Conservation (phyloP, 805 yeast species). For the Candida vartiovaarae region DNA sequence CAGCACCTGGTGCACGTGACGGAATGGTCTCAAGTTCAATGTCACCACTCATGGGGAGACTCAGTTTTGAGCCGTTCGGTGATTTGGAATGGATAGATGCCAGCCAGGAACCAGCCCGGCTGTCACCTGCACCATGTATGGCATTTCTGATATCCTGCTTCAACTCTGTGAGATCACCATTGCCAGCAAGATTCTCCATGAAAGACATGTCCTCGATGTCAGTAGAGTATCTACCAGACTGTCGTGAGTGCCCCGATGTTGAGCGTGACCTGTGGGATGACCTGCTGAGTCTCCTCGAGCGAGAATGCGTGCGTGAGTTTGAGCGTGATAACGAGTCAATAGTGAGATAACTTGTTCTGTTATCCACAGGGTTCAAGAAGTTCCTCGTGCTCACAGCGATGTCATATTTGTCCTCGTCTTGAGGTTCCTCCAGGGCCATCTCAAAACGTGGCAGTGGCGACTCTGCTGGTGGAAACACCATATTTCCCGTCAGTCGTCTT, state of each 20-base stretch:
- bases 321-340: not conserved
- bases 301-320: not conserved
- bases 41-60: slow-evolving; percentile 2
- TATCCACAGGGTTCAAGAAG: not conserved
- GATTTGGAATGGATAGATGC: slow-evolving; percentile 3
- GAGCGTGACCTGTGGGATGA: not conserved
- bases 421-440: too few relatives aligned
- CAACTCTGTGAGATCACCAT: slow-evolving; percentile 8
- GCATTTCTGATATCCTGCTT: slow-evolving; percentile 19
- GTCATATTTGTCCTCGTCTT: too few relatives aligned
- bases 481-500: not conserved
- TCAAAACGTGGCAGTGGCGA: too few relatives aligned
- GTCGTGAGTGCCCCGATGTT: not conserved
- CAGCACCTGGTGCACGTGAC: too few relatives aligned
- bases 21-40: not conserved
- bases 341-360: not conserved
- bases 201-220: slow-evolving; percentile 2
- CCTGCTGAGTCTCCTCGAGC: not conserved
- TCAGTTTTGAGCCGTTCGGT: slow-evolving; percentile 2
- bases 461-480: too few relatives aligned
- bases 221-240: not conserved
- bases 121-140: slow-evolving; percentile 6
- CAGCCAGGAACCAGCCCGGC: slow-evolving; percentile 16
- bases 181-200: slow-evolving; percentile 9
- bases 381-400: not conserved